These are phyloP conservation scores for Rhytidiadelphus loreus DNA, from an alignment of 225 moss, liverwort and hornwort genomes.

Conservation along the genomic window DNA sequence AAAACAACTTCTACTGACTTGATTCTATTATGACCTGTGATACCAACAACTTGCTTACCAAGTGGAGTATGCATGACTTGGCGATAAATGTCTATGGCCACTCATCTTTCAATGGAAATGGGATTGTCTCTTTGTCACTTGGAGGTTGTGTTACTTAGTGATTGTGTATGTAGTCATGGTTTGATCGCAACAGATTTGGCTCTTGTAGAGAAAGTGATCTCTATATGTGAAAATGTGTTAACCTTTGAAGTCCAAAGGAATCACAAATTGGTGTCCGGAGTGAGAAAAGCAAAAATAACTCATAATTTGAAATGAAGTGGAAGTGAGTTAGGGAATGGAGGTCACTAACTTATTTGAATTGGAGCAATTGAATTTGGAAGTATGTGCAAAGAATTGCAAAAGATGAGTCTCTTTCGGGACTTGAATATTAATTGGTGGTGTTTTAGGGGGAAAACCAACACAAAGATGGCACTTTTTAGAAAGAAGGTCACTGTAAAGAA, in stretches of 20 bases:
- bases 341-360: background rate
- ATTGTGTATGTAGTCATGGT: background rate
- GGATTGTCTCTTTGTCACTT: background rate
- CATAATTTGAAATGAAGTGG: background rate
- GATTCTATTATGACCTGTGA: background rate
- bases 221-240: background rate
- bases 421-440: background rate
- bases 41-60: background rate
- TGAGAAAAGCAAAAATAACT: background rate
- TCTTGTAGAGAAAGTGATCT: background rate
- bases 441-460: fast-evolving
- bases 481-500: background rate
- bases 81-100: background rate
- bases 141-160: background rate
- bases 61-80: background rate
- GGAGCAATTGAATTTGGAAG: background rate
- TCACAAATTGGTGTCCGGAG: fast-evolving
- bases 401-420: fast-evolving
- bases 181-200: background rate
- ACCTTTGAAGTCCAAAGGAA: background rate
- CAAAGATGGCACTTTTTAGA: background rate
- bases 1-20: too few relatives aligned
- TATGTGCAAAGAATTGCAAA: background rate
- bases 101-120: background rate
- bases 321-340: background rate